Conservation (phyloP, 2,329 filamentous ascomycete genomes). For the Cladophialophora chaetospira region DNA sequence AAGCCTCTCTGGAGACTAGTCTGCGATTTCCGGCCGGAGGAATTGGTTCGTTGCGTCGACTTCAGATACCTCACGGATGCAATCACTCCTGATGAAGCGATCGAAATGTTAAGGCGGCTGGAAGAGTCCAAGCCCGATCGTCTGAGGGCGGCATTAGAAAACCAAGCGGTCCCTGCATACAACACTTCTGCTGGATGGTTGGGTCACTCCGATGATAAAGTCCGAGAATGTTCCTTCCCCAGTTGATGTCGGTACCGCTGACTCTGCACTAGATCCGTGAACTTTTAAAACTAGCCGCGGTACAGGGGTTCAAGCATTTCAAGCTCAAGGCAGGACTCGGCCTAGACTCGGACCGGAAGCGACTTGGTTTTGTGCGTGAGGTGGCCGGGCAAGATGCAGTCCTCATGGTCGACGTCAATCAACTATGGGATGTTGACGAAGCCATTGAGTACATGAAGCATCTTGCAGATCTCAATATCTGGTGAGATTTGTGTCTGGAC, state of each 20-base stretch:
- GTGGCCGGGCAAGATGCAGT: conserved; percentile 18
- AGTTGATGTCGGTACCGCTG: not conserved
- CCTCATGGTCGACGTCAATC: conserved; percentile 31
- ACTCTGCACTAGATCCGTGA: conserved; percentile 63
- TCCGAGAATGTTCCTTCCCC: not conserved
- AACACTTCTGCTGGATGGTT: conserved; percentile 90
- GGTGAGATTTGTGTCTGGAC: not conserved
- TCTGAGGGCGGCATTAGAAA: conserved; percentile 71
- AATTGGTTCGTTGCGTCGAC: conserved; percentile 85
- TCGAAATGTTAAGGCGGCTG: conserved; percentile 67
- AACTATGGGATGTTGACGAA: conserved; percentile 29
- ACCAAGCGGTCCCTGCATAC: conserved; percentile 80
- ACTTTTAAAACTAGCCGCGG: conserved; percentile 41
- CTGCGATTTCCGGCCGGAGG: conserved; percentile 83
- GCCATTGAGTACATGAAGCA: conserved; percentile 32
- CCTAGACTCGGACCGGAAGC: conserved; percentile 19
- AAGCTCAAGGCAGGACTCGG: conserved; percentile 29
- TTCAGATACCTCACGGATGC: conserved; percentile 94
- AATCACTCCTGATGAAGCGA: conserved; percentile 81
- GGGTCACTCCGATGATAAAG: conserved; percentile 81
- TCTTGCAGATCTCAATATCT: conserved; percentile 22
- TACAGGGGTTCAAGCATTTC: conserved; percentile 22
- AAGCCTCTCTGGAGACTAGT: conserved; percentile 92
- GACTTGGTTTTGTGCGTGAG: conserved; percentile 19
- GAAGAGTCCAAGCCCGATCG: conserved; percentile 70